Evolutionary conservation across 306 rosid genomes (phyloP).

Genomic region (Quercus agrifolia): DNA sequence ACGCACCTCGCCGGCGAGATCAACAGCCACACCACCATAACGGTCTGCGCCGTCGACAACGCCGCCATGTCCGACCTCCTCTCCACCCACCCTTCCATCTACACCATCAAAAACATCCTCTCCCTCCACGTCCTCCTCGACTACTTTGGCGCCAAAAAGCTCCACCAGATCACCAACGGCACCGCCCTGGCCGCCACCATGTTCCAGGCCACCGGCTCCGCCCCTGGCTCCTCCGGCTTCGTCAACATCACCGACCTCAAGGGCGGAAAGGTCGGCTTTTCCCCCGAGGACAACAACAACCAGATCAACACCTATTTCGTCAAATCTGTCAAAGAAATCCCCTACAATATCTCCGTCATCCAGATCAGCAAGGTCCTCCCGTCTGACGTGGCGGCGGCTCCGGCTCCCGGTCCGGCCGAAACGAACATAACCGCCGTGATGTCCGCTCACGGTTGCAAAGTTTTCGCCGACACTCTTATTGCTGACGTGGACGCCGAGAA

Average conservation of each 20-base stretch:
- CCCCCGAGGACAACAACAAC: slow-evolving; percentile 57
- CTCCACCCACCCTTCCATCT: slow-evolving; percentile 44
- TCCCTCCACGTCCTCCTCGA: slow-evolving; percentile 88
- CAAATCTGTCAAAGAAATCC: slow-evolving; percentile 67
- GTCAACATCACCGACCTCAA: slow-evolving; percentile 80
- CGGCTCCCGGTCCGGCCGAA: slow-evolving; percentile 57
- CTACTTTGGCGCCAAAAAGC: slow-evolving; percentile 89
- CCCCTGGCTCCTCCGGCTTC: slow-evolving; percentile 73
- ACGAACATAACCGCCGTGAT: slow-evolving; percentile 55
- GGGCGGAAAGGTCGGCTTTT: slow-evolving; percentile 83
- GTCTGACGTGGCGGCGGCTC: slow-evolving; percentile 65
- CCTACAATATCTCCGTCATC: slow-evolving; percentile 75
- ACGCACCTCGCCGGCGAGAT: slow-evolving; percentile 78
- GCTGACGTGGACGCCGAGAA: slow-evolving; percentile 30
- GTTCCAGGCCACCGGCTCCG: slow-evolving; percentile 84
- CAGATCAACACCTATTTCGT: slow-evolving; percentile 49
- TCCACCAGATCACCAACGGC: slow-evolving; percentile 97
- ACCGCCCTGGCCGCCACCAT: slow-evolving; percentile 82
- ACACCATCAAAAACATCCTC: slow-evolving; percentile 75
- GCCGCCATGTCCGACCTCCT: slow-evolving; percentile 73
- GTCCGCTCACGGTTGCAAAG: slow-evolving; percentile 74
- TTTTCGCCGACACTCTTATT: slow-evolving; percentile 56
- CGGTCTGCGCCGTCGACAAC: slow-evolving; percentile 84
- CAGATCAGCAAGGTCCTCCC: slow-evolving; percentile 71
- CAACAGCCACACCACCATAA: slow-evolving; percentile 62